These are phyloP conservation scores for Phialocephala subalpina DNA, from an alignment of 2,329 filamentous ascomycete genomes.

Conservation along the genomic window DNA sequence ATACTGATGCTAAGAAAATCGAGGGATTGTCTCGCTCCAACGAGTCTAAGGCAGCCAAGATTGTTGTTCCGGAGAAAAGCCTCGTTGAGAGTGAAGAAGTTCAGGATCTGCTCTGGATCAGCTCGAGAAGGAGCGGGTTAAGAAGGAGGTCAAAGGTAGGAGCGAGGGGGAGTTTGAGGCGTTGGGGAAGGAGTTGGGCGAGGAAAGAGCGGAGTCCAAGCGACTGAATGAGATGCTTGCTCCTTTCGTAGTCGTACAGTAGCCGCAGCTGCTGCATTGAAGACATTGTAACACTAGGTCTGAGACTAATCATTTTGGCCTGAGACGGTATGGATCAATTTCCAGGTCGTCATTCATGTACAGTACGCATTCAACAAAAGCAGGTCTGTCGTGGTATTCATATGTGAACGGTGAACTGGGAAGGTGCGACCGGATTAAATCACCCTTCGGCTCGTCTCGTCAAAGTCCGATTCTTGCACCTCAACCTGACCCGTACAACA, in stretches of 20 bases:
- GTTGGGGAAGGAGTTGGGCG: neutral
- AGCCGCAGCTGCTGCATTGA: neutral
- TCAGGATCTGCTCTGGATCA: constrained; percentile 2
- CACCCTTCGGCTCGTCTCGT: too few species aligned
- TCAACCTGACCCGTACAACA: too few species aligned
- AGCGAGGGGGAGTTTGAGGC: neutral
- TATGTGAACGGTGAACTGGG: too few species aligned
- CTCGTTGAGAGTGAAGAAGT: neutral
- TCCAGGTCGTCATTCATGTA: too few species aligned
- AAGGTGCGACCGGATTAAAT: too few species aligned
- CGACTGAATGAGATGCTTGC: neutral
- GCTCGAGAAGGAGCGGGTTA: neutral
- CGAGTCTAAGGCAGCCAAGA: neutral
- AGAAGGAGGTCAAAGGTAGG: neutral
- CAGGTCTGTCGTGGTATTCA: too few species aligned
- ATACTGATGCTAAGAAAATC: neutral
- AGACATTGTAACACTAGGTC: too few species aligned
- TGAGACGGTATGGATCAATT: too few species aligned
- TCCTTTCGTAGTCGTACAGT: neutral
- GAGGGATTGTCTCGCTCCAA: neutral
- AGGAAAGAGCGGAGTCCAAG: neutral
- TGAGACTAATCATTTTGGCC: too few species aligned
- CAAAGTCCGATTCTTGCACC: too few species aligned
- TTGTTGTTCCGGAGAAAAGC: neutral
- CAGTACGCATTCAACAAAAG: too few species aligned